Base-by-base conservation (phyloP, 495 filamentous ascomycete genomes). In the Talaromyces nanjingensis region DNA sequence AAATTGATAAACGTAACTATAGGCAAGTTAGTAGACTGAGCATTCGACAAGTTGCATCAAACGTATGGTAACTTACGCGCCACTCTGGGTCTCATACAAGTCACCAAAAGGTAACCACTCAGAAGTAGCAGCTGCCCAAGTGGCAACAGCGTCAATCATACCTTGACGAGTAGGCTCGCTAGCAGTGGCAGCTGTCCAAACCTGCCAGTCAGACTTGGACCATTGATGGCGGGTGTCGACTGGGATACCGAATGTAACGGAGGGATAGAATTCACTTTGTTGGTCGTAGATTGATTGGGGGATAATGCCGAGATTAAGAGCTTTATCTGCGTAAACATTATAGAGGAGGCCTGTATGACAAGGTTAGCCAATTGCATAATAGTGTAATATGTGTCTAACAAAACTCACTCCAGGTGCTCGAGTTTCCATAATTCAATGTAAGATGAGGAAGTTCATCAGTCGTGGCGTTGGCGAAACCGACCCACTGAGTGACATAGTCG, bases 201-300 rank as follows among this genome's bases (percentile, higher is more conserved):
- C 70, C 65, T 84, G 72, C 81, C 81, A 84, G 64, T 85, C 83
- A 63, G 67, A 81, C 65, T 81, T 84, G 31, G 77, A 76, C 74
- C 77, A 82, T 34, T 77, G 70, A 22, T 79, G 77, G 54, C 74
- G 66, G 56, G 69, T 68, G 53, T 80, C 80, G 9, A 81, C 70
- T 4, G 79, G 67, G 0, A 84, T 72, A 9, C 79, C 80, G 60
- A 75, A 81, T 54, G 75, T 70, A 18, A 80, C 73, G 6, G 69
- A 56, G 11, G 69, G 67, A 65, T 81, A 82, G 59, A 76, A 82
- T 0, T 65, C 53, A 56, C 66, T 73, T 18, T 76, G 72, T 76
- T 78, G 79, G 55, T 69, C 62, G 65, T 74, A 70, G 29, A 76
- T 74, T 7, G 64, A 67, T 5, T 70, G 12, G 0, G 79, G 71